Evolutionary conservation across 1,284 basidiomycete genomes (phyloP).

Genomic region (Agaricales sp.): DNA sequence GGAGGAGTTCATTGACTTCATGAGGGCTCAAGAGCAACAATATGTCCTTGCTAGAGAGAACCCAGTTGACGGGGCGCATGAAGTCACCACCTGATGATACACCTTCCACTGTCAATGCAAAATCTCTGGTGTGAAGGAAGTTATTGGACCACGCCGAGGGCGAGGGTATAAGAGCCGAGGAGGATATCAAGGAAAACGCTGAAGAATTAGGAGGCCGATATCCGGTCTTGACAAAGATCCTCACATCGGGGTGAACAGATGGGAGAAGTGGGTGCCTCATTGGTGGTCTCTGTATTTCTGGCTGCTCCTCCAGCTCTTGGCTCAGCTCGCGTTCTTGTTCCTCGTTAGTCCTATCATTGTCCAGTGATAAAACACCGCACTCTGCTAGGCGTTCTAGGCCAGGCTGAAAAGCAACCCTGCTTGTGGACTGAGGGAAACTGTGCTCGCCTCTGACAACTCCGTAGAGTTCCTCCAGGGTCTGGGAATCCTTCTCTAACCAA

Average conservation of each 20-base stretch:
- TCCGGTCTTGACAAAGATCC: neutral
- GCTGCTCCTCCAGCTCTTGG: constrained; percentile 27
- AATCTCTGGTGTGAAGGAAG: constrained; percentile 19
- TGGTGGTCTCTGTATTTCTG: constrained; percentile 16
- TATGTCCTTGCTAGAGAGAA: constrained; percentile 1
- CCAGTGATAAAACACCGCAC: constrained; percentile 18
- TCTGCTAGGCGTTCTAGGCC: constrained; percentile 14
- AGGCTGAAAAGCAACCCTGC: too few species aligned
- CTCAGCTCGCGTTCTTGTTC: constrained; percentile 40
- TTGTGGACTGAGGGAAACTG: too few species aligned
- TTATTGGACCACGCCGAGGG: constrained; percentile 15
- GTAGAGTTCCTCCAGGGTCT: constrained; percentile 28
- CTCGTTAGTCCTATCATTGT: constrained; percentile 23
- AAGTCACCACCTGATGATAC: constrained; percentile 17
- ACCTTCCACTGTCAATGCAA: constrained; percentile 4
- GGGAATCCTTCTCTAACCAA: constrained; percentile 32
- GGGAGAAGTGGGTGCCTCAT: neutral
- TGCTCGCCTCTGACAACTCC: too few species aligned
- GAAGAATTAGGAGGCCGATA: neutral
- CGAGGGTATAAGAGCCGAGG: neutral
- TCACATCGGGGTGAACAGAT: neutral
- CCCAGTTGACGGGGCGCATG: constrained; percentile 24
- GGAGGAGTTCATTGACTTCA: constrained; percentile 32
- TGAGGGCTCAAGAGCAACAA: constrained; percentile 34
- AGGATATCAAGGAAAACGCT: neutral